These are phyloP conservation scores for Saccharomyces hybrid DNA, from an alignment of 1,139 yeast genomes.

Conservation along the genomic window DNA sequence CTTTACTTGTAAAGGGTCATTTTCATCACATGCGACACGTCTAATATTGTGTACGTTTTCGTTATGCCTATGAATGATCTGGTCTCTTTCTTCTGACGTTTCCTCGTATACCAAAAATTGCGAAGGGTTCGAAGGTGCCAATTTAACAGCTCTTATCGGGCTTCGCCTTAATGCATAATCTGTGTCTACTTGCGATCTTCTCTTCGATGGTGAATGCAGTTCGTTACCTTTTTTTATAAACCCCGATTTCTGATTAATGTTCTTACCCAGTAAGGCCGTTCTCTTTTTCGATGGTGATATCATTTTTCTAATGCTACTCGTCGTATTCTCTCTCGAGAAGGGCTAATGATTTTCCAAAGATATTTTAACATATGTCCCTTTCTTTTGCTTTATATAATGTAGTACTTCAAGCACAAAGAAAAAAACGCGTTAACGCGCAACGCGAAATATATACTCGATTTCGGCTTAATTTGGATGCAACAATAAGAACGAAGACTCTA, in stretches of 20 bases:
- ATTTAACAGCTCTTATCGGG: slow-evolving; percentile 10
- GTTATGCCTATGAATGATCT: slow-evolving; percentile 13
- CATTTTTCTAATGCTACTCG: neutral
- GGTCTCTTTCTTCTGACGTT: slow-evolving; percentile 17
- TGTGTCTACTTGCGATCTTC: slow-evolving; percentile 10
- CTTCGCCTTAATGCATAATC: slow-evolving; percentile 14
- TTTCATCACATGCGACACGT: slow-evolving; percentile 12
- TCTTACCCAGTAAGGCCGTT: neutral
- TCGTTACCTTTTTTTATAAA: neutral
- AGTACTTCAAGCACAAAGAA: neutral
- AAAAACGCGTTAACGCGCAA: neutral
- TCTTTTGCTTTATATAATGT: neutral
- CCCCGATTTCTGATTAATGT: neutral
- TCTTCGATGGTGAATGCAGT: slow-evolving; percentile 10
- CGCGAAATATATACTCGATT: neutral
- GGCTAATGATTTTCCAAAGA: neutral
- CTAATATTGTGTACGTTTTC: slow-evolving; percentile 6
- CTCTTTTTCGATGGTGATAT: neutral
- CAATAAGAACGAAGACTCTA: no score
- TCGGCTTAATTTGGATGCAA: neutral
- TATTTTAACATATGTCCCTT: neutral
- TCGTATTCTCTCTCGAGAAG: neutral
- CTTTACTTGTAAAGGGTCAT: slow-evolving; percentile 12
- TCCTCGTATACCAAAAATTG: slow-evolving; percentile 18
- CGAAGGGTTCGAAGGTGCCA: slow-evolving; percentile 5